Evolutionary conservation across 495 filamentous ascomycete genomes (phyloP).

Genomic region (Podospora sp.): DNA sequence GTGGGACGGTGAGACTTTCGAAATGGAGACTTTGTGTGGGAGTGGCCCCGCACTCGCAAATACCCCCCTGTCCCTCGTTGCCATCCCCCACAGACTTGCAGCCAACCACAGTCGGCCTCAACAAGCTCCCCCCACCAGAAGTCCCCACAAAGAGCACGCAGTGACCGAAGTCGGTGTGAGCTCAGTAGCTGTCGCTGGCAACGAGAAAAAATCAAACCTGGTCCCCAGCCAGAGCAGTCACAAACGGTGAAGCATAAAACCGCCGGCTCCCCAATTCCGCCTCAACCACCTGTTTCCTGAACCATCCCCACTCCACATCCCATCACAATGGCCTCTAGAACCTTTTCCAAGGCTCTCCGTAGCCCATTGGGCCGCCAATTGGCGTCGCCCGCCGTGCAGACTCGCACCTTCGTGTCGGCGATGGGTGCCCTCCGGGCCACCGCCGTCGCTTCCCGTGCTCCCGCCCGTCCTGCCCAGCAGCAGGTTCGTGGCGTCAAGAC

Average conservation of each 20-base stretch:
- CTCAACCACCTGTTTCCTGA: conserved; percentile 26
- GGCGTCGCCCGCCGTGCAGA: conserved; percentile 66
- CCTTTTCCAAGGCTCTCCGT: conserved; percentile 80
- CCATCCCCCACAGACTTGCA: conserved; percentile 26
- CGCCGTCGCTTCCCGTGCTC: conserved; percentile 54
- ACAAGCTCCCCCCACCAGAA: conserved; percentile 20
- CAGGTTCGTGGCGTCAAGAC: conserved; percentile 79
- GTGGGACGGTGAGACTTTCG: background rate
- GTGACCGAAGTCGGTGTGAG: conserved; percentile 38
- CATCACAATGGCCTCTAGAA: conserved; percentile 81
- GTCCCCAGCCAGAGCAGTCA: conserved; percentile 13
- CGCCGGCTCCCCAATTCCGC: conserved; percentile 27
- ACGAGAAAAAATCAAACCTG: conserved; percentile 33
- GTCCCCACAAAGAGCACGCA: conserved; percentile 25
- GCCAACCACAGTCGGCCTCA: conserved; percentile 23
- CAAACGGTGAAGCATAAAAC: conserved; percentile 36
- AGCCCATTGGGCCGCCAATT: conserved; percentile 71
- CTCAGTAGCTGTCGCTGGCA: conserved; percentile 19
- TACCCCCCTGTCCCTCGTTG: conserved; percentile 4
- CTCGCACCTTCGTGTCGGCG: conserved; percentile 70
- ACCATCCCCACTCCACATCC: conserved; percentile 38
- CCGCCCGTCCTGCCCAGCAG: conserved; percentile 55
- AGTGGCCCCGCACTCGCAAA: conserved; percentile 17
- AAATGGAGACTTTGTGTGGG: conserved; percentile 1
- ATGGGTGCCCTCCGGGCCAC: conserved; percentile 60